Evolutionary conservation across 208 protist genomes (phyloP).

Genomic region (Acanthamoeba healyi): DNA sequence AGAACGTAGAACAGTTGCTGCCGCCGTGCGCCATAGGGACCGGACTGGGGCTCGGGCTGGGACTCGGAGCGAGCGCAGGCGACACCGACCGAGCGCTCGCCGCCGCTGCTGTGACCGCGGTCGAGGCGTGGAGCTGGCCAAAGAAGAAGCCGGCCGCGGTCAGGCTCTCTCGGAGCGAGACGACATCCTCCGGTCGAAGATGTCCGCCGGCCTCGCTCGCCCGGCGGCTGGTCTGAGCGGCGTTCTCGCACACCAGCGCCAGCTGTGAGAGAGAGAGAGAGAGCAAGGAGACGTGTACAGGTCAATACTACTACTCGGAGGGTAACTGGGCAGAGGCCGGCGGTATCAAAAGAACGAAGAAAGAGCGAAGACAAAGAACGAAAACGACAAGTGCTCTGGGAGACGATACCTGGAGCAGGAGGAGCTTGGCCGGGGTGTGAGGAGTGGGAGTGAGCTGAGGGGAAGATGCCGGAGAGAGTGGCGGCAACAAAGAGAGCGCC

Average conservation of each 20-base stretch:
- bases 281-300: neutral
- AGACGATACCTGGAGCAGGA: neutral
- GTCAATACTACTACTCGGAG: too few species aligned
- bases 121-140: neutral
- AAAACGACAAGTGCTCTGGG: neutral
- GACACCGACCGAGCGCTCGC: neutral
- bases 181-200: neutral
- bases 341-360: neutral
- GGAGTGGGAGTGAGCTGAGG: too few species aligned
- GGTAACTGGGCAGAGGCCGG: too few species aligned
- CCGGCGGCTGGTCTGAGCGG: neutral
- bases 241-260: slow-evolving; percentile 24
- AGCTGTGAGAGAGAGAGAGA: neutral
- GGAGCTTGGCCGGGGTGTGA: neutral
- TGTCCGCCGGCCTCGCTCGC: neutral
- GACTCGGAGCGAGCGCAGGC: too few species aligned
- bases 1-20: neutral
- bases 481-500: too few species aligned
- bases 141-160: slow-evolving; percentile 11
- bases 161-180: neutral
- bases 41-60: neutral
- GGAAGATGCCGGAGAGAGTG: neutral
- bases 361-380: neutral
- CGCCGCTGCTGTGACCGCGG: neutral
- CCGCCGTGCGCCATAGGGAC: neutral